These are phyloP conservation scores for Anthracocystis walkeri DNA, from an alignment of 1,284 basidiomycete genomes.

Conservation along the genomic window DNA sequence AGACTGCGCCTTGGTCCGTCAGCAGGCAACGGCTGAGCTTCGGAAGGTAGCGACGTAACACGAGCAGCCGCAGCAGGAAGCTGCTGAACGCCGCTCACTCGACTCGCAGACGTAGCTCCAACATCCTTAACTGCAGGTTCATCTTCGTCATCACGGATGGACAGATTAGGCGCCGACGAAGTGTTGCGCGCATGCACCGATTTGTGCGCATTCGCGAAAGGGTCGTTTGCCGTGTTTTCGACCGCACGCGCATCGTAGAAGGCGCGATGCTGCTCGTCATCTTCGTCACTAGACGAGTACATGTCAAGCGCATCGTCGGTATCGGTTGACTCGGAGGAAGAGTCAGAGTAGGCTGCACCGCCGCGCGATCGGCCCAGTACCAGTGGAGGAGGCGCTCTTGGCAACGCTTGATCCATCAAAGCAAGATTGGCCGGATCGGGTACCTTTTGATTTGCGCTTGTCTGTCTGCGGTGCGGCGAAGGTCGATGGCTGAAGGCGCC, in stretches of 20 bases:
- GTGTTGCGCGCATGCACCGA: constrained; percentile 32
- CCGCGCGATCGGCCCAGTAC: constrained; percentile 51
- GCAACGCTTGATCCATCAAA: constrained; percentile 34
- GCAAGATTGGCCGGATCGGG: constrained; percentile 38
- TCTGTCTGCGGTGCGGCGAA: constrained; percentile 1
- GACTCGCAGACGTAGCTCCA: not conserved
- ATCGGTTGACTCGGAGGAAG: constrained; percentile 47
- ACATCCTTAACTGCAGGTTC: constrained; percentile 2
- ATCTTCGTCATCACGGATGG: not conserved
- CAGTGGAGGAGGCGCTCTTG: constrained; percentile 52
- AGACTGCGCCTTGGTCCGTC: constrained; percentile 13
- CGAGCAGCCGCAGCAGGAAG: not conserved
- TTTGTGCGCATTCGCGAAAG: constrained; percentile 22
- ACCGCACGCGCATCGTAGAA: constrained; percentile 22
- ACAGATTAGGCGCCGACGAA: constrained; percentile 33
- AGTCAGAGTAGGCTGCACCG: constrained; percentile 55
- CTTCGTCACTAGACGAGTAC: constrained; percentile 47
- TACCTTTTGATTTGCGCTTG: constrained; percentile 13
- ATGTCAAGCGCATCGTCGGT: constrained; percentile 38
- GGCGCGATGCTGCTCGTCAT: constrained; percentile 37
- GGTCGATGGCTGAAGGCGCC: constrained; percentile 18
- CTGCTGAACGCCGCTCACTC: not conserved
- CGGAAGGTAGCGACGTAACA: not conserved
- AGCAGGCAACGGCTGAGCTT: not conserved
- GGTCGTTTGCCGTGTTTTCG: constrained; percentile 9